These are phyloP conservation scores for Dactylellina haptotyla DNA, from an alignment of 2,329 filamentous ascomycete species.

Conservation along the genomic window DNA sequence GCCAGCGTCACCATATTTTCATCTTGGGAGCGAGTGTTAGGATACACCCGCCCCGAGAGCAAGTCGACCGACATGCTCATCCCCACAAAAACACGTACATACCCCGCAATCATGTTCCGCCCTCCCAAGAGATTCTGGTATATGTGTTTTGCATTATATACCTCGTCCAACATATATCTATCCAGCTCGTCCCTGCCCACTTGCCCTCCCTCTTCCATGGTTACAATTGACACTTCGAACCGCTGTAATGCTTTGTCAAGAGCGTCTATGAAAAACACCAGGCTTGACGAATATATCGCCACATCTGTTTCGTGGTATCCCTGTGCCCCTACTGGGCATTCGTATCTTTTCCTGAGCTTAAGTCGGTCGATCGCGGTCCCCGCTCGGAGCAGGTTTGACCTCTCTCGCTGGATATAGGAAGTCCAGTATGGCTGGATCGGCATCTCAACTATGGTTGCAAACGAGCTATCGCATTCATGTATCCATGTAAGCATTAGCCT, in stretches of 20 bases:
- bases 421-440: background rate
- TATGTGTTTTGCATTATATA: background rate
- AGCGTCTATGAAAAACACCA: background rate
- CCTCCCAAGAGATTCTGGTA: background rate
- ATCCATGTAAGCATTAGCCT: background rate
- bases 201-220: background rate
- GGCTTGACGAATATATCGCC: background rate
- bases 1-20: background rate
- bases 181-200: background rate
- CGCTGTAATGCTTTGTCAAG: constrained; percentile 1
- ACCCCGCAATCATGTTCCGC: background rate
- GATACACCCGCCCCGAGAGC: background rate
- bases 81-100: background rate
- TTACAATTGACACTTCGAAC: background rate
- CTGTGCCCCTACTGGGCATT: constrained; percentile 2
- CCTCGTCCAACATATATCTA: background rate
- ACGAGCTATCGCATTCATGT: background rate
- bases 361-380: constrained; percentile 5
- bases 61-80: background rate
- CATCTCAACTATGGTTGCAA: background rate
- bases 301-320: background rate
- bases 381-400: background rate
- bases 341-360: background rate
- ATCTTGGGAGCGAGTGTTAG: background rate
- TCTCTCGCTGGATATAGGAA: background rate